Percentiles rank a stretch among this genome's conserved stretches.
Evolutionary conservation across 768 basidiomycete genomes (phyloP).

Genomic region (Boletus patriciae): DNA sequence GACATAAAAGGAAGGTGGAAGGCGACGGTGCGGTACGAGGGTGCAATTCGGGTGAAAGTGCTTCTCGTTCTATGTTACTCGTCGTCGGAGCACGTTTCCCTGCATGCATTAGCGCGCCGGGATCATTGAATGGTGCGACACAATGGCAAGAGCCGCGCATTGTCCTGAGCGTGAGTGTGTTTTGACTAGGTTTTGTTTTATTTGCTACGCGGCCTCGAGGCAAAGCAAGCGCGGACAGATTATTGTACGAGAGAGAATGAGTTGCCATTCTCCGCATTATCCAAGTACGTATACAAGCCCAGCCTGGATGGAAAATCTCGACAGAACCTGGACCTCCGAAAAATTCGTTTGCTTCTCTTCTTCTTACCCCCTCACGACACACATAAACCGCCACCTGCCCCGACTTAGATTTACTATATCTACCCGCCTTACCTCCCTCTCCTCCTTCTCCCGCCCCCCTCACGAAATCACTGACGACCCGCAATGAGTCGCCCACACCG

Average conservation of each 20-base stretch:
- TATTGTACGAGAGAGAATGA: conserved; percentile 10
- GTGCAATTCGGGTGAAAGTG: conserved; percentile 8
- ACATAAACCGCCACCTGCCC: not conserved
- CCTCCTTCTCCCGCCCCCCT: conserved; percentile 9
- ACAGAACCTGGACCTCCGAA: conserved; percentile 1
- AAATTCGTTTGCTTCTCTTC: conserved; percentile 6
- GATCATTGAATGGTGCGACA: not conserved
- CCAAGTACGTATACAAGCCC: conserved; percentile 27
- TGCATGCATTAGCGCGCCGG: not conserved
- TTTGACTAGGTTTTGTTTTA: conserved; percentile 1
- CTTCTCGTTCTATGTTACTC: not conserved
- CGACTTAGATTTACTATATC: conserved; percentile 14
- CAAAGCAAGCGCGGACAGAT: conserved; percentile 10
- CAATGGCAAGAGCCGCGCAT: conserved; percentile 2
- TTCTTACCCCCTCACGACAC: conserved; percentile 4
- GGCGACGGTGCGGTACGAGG: not conserved
- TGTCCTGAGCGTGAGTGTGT: conserved; percentile 4
- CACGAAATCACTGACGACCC: conserved; percentile 35
- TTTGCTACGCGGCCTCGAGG: conserved; percentile 31
- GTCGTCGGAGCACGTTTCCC: conserved; percentile 1
- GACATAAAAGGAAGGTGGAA: conserved; percentile 13
- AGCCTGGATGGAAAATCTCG: conserved; percentile 22
- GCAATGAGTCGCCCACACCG: conserved; percentile 39
- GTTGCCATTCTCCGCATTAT: conserved; percentile 27
- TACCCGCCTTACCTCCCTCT: conserved; percentile 13